Evolutionary conservation across 768 basidiomycete genomes (phyloP).

Genomic region (Exidia glandulosa): DNA sequence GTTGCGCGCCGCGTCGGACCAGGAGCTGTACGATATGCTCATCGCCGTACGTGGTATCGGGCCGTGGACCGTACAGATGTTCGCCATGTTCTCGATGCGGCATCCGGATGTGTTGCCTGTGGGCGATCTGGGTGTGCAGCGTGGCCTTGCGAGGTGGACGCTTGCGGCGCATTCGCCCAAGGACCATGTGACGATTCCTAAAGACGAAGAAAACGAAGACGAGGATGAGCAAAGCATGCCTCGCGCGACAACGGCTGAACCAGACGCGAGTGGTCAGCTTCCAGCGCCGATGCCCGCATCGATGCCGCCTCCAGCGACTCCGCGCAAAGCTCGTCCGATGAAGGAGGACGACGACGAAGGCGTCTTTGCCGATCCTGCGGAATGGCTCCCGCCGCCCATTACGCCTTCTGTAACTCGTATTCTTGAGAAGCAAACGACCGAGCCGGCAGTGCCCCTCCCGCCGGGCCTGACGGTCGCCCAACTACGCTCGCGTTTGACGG

Average conservation of each 20-base stretch:
- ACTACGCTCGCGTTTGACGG: constrained; percentile 49
- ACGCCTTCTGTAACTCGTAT: constrained; percentile 59
- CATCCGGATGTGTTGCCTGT: constrained; percentile 72
- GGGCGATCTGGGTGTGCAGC: constrained; percentile 76
- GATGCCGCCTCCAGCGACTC: neutral
- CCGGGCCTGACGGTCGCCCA: constrained; percentile 43
- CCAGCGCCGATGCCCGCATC: neutral
- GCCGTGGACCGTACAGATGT: constrained; percentile 79
- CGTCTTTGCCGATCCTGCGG: constrained; percentile 8
- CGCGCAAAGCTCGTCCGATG: constrained; percentile 1
- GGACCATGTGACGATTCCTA: constrained; percentile 34
- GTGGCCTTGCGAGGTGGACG: constrained; percentile 59
- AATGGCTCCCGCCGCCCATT: constrained; percentile 41
- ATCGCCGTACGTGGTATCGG: constrained; percentile 75
- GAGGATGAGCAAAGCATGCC: constrained; percentile 15
- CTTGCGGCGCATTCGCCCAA: constrained; percentile 43
- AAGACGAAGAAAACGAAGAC: constrained; percentile 7
- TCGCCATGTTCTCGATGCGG: constrained; percentile 77
- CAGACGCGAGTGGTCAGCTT: neutral
- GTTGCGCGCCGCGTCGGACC: constrained; percentile 59
- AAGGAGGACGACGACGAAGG: neutral
- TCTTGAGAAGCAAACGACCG: constrained; percentile 20
- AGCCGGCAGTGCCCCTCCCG: constrained; percentile 35
- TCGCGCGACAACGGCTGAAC: constrained; percentile 1
- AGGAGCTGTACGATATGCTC: constrained; percentile 64